Evolutionary conservation across 1,284 basidiomycete species (phyloP), one percentile per base, ranked within the genome.

Genomic region (Wallemia hederae): DNA sequence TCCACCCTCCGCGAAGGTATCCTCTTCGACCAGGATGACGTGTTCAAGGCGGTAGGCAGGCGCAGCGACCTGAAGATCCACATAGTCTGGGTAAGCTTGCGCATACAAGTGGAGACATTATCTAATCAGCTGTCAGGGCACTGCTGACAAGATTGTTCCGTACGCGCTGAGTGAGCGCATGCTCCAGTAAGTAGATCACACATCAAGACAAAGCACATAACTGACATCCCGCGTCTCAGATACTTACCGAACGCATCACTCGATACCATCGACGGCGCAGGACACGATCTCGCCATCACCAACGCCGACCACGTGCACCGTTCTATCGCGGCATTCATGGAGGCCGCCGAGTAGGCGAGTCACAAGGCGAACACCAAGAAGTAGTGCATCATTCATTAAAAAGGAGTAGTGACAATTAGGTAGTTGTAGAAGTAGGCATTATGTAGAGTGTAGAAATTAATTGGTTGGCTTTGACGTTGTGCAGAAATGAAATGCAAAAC

Each of bases 1-100:
- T 82, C 81, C 7, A 83, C 80, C 1, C 71, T 85, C 14, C 75
- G 81, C n/a, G 76, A 81, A 56, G 82, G 82, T 1, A 82, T 82
- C 11, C 70, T 83, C 26, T 76, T 79, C 33, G 80, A 80, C 2
- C 74, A 78, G 62, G 70, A 66, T 25, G 66, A 73, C 1, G 72
- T 78, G 2, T 82, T 80, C 65, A 67, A 72, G 24, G 72, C 74
- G 0, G 70, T 76, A 2, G 76, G 64, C 19, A 67, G 63, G 62
- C 39, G 39, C 39, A n/a, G 39, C 11, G 75, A 75, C n/a, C n/a
- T n/a, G 49, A 68, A 74, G 22, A 75, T 83, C 17, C 70, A 83
- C 27, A 68, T 82, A 24, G 73, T 84, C 28, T 82, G 82, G 71
- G 80, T 80, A 66, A 29, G 78, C 72, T 24, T 29, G 55, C 57